Conservation (phyloP, 129 eudicot species). For the Chrysanthemum lavandulifolium region DNA sequence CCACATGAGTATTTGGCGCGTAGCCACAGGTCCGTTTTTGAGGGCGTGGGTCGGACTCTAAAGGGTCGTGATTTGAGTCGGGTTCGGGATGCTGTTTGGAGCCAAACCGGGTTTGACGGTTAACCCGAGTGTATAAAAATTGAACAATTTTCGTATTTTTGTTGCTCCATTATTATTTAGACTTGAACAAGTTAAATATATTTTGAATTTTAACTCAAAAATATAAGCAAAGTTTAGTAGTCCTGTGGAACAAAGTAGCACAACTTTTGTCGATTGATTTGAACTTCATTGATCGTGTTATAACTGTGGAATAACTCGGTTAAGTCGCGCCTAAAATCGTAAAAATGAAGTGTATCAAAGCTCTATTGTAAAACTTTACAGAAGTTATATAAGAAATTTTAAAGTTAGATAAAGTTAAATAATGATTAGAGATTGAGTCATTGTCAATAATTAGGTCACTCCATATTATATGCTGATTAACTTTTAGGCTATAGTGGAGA, state of each 20-base stretch:
- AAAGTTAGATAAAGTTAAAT: too few relatives aligned
- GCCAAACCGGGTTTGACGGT: constrained; percentile 94
- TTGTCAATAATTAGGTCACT: neutral
- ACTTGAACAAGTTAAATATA: neutral
- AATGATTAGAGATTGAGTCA: neutral
- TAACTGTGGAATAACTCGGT: too few relatives aligned
- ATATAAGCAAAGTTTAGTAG: too few relatives aligned
- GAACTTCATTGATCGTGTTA: neutral
- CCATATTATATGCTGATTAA: too few relatives aligned
- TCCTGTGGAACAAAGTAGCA: too few relatives aligned
- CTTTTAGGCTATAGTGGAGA: too few relatives aligned
- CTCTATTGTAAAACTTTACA: too few relatives aligned
- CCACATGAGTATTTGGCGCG: constrained; percentile 91
- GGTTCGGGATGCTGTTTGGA: constrained; percentile 96
- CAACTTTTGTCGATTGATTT: neutral
- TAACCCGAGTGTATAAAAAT: constrained; percentile 13
- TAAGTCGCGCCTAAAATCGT: too few relatives aligned
- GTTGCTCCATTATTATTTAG: constrained; percentile 16
- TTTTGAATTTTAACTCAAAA: constrained; percentile 1
- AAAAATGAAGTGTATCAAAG: too few relatives aligned
- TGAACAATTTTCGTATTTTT: neutral
- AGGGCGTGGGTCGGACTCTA: constrained; percentile 91
- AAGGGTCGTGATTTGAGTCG: constrained; percentile 97
- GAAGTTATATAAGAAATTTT: too few relatives aligned
- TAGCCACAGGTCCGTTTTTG: constrained; percentile 76